These are phyloP conservation scores for Melanopsichium pennsylvanicum DNA, from an alignment of 1,284 basidiomycete species.

Conservation along the genomic window DNA sequence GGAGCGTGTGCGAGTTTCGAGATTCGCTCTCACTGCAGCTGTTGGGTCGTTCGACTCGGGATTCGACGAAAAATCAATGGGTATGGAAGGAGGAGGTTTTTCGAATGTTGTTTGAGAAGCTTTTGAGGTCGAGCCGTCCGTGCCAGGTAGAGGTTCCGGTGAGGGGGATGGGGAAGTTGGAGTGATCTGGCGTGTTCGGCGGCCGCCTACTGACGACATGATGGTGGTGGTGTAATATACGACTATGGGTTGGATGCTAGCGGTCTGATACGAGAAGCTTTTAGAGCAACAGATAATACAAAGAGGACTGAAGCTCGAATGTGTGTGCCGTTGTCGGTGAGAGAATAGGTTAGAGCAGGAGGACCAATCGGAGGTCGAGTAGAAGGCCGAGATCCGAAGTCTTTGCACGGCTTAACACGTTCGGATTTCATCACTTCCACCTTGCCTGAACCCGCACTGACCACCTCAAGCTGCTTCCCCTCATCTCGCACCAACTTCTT, in stretches of 20 bases:
- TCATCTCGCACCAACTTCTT: too few species aligned
- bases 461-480: background rate
- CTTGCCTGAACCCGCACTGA: background rate
- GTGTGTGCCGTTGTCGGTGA: too few species aligned
- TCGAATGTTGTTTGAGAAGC: too few species aligned
- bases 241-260: too few species aligned
- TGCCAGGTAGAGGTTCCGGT: slow-evolving; percentile 28
- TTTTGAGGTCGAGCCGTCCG: slow-evolving; percentile 14
- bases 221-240: too few species aligned
- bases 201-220: slow-evolving; percentile 26
- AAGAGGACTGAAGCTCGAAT: too few species aligned
- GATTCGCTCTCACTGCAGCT: slow-evolving; percentile 41
- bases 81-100: too few species aligned
- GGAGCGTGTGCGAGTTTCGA: slow-evolving; percentile 51
- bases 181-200: slow-evolving; percentile 33
- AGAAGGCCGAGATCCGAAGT: slow-evolving; percentile 5
- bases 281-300: too few species aligned
- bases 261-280: background rate
- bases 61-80: background rate
- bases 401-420: background rate
- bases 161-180: slow-evolving; percentile 46
- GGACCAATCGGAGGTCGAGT: too few species aligned
- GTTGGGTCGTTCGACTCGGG: slow-evolving; percentile 2
- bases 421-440: too few species aligned
- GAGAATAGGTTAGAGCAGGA: too few species aligned